Evolutionary conservation across 2,329 filamentous ascomycete genomes (phyloP), one percentile per base, ranked within the genome.

Genomic region (Apiospora phragmitis): DNA sequence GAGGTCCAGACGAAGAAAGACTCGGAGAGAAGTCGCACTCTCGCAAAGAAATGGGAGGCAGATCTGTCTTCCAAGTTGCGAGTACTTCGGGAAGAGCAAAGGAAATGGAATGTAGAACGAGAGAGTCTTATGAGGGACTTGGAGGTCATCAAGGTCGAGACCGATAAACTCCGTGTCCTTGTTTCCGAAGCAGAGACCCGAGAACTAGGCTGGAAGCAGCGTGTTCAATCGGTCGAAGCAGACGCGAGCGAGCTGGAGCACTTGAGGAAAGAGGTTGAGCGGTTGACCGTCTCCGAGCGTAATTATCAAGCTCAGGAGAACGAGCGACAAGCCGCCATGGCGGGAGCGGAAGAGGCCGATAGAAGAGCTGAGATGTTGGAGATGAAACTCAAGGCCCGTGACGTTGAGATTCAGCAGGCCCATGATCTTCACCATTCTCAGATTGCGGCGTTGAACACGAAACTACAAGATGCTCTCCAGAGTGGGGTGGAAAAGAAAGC

Each of bases 21-120:
- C 75, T 90, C 89, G 0, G 89, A 93, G 71, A 92, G 90, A 75
- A 91, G 91, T 62, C 89, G 93, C 43, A 90, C 88, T 49, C 87
- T 94, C 75, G 88, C 91, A 1, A 93, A 93, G 81, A 95, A 93
- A 78, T 93, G 92, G 88, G 93, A 95, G 77, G 88, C 86, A 1
- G 91, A 94, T 74, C 84, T 94, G 42, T 89, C 88, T 67, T 85
- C 85, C 68, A 94, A 93, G 79, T 83, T 94, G 59, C 88, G 89
- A 73, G 83, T 83, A 4, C 85, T 94, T 51, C 88, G 90, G 67
- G 92, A 94, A 71, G 92, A 94, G 71, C 90, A 91, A 72, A 93
- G 91, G 80, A 87, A 85, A 72, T 91, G 88, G 85, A 87, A 85
- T 35, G 80, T 80, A 0, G 90, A 92, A 72, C 85, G 89, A 59